Base-by-base conservation (phyloP, 2,329 filamentous ascomycete species). In the Colletotrichum orbiculare region DNA sequence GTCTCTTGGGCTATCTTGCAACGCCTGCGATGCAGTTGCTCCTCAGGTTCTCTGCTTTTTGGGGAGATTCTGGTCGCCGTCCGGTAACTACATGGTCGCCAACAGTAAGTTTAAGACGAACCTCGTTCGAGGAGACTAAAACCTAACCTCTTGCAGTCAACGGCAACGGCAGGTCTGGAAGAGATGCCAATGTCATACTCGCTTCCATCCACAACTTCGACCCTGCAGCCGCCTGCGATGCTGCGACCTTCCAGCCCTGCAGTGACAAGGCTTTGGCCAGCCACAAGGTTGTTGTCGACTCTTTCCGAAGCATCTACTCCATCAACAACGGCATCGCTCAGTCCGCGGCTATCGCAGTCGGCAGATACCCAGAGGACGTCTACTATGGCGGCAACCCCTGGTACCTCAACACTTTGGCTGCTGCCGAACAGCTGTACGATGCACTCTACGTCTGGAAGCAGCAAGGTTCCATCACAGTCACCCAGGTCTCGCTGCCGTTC, bases 311-410 rank as follows among this genome's bases (percentile, higher is more conserved):
- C 0, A 80, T 90, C 62, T 94, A 94, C 75, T 72, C 77, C 12
- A 82, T 95, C 77, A 96, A 96, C 79, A 81, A 79, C 5, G 90
- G 88, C 6, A 87, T 89, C 54, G 70, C 85, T 2, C 76, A 83
- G 38, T 88, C 89, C 17, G 76, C 77, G 13, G 90, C 90, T 8
- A 82, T 88, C 9, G 84, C 87, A 7, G 80, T 91, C 6, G 90
- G 91, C 48, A 82, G 91, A 65, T 93, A 93, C 73, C 77, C 88
- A 0, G 90, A 92, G 74, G 92, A 96, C 70, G 77, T 82, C 4
- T 96, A 95, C 77, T 91, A 89, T 75, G 87, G 87, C 66, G 92
- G 91, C 1, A 94, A 96, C 75, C 92, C 92, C 2, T 96, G 92
- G 92, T 92, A 93, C 71, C 83, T 95, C 11, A 85, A 85, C 70